Evolutionary conservation across 106 monocot species (phyloP), one percentile per base, ranked within the genome.

Genomic region (Hemerocallis citrina): DNA sequence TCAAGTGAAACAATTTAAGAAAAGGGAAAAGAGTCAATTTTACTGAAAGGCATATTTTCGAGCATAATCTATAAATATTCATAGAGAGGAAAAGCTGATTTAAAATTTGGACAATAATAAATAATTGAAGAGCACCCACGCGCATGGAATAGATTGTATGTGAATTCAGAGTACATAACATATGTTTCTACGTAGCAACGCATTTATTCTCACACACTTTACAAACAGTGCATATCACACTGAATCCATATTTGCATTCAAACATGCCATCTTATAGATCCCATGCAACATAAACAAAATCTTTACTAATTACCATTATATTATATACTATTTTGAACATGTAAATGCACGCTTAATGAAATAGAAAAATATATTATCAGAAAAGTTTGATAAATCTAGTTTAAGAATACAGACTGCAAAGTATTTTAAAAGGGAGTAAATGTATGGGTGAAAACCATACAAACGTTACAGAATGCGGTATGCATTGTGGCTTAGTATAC

Each of bases 1-100:
- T 57, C 23, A 72, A 24, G 52, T 23, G 9, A 52, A 68, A 34
- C 19, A 36, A 35, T 8, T 12, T 19, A 20, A 59, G n/a, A 59
- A 32, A 30, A n/a, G n/a, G n/a, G n/a, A 32, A n/a, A 16, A 16
- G 32, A 54, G 31, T 3, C 6, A 54, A 32, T 15, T 54, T 30
- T 16, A 54, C 5, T 6, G 13, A 6, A n/a, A 7, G 31, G 16
- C 31, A 14, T 29, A 5, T 19, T 46, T 4, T 19, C n/a, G n/a
- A 30, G 32, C 27, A 1, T 39, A 23, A 39, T 28, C n/a, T 0
- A 13, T 39, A 13, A 38, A 59, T 22, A 2, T 10, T 50, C 10
- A 25, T n/a, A n/a, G 50, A 25, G 25, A 25, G 28, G n/a, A 5
- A 32, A 32, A 7, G 29, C 54, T 31, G 54, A 32, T 32, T 54